Evolutionary conservation across 2,329 filamentous ascomycete species (phyloP).

Genomic region (Pseudogymnoascus sp.): DNA sequence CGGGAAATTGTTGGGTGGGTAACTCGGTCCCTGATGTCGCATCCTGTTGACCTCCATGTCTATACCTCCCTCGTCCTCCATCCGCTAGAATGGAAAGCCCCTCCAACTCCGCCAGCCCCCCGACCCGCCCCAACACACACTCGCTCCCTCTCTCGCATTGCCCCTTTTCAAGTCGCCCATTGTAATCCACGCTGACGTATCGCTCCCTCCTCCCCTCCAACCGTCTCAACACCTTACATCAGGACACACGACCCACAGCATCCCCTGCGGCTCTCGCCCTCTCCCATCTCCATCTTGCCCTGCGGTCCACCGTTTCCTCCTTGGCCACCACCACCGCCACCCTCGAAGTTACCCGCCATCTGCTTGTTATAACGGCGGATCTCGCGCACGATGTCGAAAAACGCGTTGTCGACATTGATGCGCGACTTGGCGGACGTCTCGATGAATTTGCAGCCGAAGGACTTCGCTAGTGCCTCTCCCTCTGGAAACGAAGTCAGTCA

Average conservation of each 20-base stretch:
- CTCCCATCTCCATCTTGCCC: conserved; percentile 74
- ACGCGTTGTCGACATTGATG: conserved; percentile 96
- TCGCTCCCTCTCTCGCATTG: background rate
- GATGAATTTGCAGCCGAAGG: conserved; percentile 96
- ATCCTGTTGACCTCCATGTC: conserved; percentile 2
- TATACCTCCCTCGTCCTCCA: background rate
- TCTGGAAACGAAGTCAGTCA: conserved; percentile 47
- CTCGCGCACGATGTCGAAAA: conserved; percentile 96
- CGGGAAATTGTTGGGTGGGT: background rate
- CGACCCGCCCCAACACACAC: background rate
- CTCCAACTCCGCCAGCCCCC: conserved; percentile 2
- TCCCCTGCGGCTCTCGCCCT: conserved; percentile 55
- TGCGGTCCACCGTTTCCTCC: conserved; percentile 53
- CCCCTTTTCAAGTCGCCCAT: background rate
- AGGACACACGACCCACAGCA: conserved; percentile 84
- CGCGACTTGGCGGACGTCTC: conserved; percentile 97
- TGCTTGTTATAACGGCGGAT: conserved; percentile 98
- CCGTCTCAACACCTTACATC: conserved; percentile 55
- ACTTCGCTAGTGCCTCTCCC: conserved; percentile 76
- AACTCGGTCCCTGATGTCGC: background rate
- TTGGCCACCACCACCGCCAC: conserved; percentile 54
- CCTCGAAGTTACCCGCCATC: conserved; percentile 79
- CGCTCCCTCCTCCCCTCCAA: background rate
- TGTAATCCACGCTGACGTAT: background rate
- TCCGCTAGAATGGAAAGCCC: background rate